A percentile compares a stretch with the other conserved stretches of the same genome.
Conservation (phyloP, 129 eudicot species). For the Pseudognaphalium luteoalbum region DNA sequence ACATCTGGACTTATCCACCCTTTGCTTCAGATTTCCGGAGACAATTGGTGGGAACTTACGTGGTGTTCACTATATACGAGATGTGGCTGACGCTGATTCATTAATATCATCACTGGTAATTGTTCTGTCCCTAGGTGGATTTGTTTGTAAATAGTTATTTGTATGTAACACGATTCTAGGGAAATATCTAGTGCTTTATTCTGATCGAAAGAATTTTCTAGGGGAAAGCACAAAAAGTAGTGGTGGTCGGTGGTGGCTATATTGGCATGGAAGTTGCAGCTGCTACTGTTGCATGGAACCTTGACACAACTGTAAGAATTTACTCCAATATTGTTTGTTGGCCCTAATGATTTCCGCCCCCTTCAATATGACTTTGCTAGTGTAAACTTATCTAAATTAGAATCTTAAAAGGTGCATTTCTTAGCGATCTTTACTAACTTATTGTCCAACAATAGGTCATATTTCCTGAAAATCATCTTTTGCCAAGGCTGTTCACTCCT, state of each 20-base stretch:
- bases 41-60: constrained; percentile 87
- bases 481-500: constrained; percentile 81
- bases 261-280: constrained; percentile 99
- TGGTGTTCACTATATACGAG: constrained; percentile 95
- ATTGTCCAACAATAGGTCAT: constrained; percentile 46
- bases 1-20: background rate
- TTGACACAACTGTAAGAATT: constrained; percentile 82
- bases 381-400: background rate
- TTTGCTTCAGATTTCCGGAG: constrained; percentile 81
- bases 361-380: constrained; percentile 1
- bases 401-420: background rate
- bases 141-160: background rate
- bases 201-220: constrained; percentile 18
- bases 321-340: background rate
- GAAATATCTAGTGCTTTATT: background rate
- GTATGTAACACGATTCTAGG: background rate
- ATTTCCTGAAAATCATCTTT: constrained; percentile 84
- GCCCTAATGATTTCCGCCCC: background rate
- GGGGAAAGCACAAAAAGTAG: constrained; percentile 85
- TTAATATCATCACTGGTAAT: constrained; percentile 79
- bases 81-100: constrained; percentile 91
- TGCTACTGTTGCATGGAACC: constrained; percentile 92
- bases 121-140: constrained; percentile 9
- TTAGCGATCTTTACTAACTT: constrained; percentile 18
- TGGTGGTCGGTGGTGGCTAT: constrained; percentile 96